A percentile compares a stretch with the other conserved stretches of the same genome.
Evolutionary conservation across 345 rosid species (phyloP).

Genomic region (Salix koriyanagi): DNA sequence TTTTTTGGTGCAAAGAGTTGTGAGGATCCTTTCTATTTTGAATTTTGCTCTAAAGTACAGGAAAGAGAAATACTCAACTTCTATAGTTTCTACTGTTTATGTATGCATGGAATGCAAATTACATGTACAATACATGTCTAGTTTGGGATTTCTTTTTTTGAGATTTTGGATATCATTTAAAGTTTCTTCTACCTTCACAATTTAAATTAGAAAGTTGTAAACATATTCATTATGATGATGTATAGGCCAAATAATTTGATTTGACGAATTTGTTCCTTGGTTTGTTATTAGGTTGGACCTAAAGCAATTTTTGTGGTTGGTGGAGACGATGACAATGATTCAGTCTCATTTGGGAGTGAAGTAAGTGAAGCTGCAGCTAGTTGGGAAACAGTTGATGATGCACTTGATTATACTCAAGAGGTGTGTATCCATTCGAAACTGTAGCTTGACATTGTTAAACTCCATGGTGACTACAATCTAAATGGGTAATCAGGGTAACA

Average conservation of each 20-base stretch:
- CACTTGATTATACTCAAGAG: conserved; percentile 60
- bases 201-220: not conserved
- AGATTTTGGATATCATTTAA: not conserved
- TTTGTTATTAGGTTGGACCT: conserved; percentile 81
- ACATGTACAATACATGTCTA: not conserved
- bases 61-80: not conserved
- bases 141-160: not conserved
- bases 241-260: conserved; percentile 13
- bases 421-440: conserved; percentile 42
- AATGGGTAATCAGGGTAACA: not conserved
- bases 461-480: not conserved
- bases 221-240: conserved; percentile 5
- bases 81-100: not conserved
- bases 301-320: conserved; percentile 94
- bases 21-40: not conserved
- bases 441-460: not conserved
- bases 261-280: conserved; percentile 14
- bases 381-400: conserved; percentile 90
- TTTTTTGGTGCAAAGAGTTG: not conserved
- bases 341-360: conserved; percentile 79
- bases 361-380: conserved; percentile 88
- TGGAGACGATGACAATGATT: conserved; percentile 88
- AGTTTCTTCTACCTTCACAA: not conserved
- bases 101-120: not conserved
- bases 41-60: not conserved